Evolutionary conservation across 306 rosid genomes (phyloP).

Genomic region (Myrica gale): DNA sequence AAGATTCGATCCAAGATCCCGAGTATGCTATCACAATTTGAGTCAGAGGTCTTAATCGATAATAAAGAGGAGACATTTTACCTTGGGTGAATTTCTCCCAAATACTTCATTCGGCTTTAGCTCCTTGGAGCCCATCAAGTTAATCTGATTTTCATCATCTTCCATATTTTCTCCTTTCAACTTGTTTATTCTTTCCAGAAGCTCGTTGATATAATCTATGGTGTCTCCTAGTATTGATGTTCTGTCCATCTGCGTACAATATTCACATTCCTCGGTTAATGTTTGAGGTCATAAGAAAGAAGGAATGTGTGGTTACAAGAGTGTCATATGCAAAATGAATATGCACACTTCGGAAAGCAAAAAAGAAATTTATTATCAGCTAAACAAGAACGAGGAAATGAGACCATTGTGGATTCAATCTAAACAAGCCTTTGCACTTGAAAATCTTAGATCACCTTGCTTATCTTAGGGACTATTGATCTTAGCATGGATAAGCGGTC

Average conservation of each 20-base stretch:
- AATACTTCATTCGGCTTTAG: constrained; percentile 61
- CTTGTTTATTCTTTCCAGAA: constrained; percentile 73
- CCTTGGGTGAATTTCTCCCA: constrained; percentile 92
- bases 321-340: constrained; percentile 8
- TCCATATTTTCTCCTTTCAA: constrained; percentile 69
- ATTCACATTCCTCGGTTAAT: constrained; percentile 23
- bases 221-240: constrained; percentile 97
- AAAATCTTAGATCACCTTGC: constrained; percentile 60
- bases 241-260: constrained; percentile 79
- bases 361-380: constrained; percentile 10
- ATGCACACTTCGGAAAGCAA: constrained; percentile 12
- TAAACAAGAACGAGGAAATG: constrained; percentile 13
- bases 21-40: constrained; percentile 9
- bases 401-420: neutral
- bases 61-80: constrained; percentile 25
- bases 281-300: neutral
- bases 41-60: constrained; percentile 3
- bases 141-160: constrained; percentile 47
- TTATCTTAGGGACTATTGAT: constrained; percentile 89
- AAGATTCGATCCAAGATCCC: constrained; percentile 4
- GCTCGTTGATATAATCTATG: constrained; percentile 97
- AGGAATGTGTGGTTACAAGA: neutral
- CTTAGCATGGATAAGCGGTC: constrained; percentile 88
- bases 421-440: neutral
- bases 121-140: constrained; percentile 57